phyloP scores from a whole-genome alignment of 2,329 filamentous ascomycete genomes.

The Didymella lethalis region DNA sequence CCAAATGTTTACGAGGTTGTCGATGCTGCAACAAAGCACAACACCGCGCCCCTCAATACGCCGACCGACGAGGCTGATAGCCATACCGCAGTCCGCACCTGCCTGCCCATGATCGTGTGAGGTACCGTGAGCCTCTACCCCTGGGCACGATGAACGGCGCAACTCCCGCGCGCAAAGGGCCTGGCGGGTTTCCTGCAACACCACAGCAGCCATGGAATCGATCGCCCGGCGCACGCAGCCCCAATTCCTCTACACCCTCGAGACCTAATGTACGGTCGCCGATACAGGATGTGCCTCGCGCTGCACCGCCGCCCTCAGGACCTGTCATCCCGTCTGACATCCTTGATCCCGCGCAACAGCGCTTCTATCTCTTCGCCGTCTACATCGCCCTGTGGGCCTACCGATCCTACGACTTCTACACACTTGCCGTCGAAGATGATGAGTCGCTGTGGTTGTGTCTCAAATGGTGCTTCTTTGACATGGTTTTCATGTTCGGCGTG shows the following conservation, averaged over 20 bases:
- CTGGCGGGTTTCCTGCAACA: slow-evolving; percentile 77
- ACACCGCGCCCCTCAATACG: slow-evolving; percentile 8
- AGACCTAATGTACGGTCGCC: slow-evolving; percentile 47
- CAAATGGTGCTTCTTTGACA: slow-evolving; percentile 92
- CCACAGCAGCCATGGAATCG: slow-evolving; percentile 61
- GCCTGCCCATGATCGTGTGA: slow-evolving; percentile 11
- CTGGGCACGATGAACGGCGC: slow-evolving; percentile 72
- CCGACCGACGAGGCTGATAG: slow-evolving; percentile 5
- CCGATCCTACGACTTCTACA: slow-evolving; percentile 86
- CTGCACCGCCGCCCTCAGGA: slow-evolving; percentile 38
- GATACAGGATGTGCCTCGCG: slow-evolving; percentile 45
- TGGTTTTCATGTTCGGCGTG: slow-evolving; percentile 83
- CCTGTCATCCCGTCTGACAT: slow-evolving; percentile 83
- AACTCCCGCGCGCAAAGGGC: slow-evolving; percentile 78
- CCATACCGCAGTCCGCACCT: background rate
- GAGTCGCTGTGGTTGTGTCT: slow-evolving; percentile 90
- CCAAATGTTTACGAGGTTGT: slow-evolving; percentile 16
- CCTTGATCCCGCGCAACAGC: slow-evolving; percentile 89
- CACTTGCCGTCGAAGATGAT: slow-evolving; percentile 78
- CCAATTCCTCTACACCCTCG: slow-evolving; percentile 32
- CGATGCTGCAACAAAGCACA: slow-evolving; percentile 10
- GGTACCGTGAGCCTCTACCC: slow-evolving; percentile 4
- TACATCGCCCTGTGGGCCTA: slow-evolving; percentile 80
- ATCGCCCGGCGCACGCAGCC: slow-evolving; percentile 38
- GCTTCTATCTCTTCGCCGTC: slow-evolving; percentile 83